Evolutionary conservation across 176 grass and related monocot species (phyloP).

Genomic region (Phoenix dactylifera): DNA sequence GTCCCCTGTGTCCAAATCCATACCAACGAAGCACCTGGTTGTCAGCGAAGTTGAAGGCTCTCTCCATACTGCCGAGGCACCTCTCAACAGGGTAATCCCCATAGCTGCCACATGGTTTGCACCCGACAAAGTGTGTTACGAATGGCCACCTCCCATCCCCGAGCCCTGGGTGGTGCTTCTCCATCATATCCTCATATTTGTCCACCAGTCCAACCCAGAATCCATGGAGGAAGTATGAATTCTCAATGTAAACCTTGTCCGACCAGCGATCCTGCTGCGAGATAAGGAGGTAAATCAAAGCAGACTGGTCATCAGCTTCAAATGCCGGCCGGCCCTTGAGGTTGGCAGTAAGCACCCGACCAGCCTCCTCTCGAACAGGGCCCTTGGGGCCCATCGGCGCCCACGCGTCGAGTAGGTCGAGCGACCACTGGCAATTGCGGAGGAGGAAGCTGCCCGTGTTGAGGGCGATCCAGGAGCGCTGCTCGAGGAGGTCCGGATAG

Average conservation of each 20-base stretch:
- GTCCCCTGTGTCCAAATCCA: conserved; percentile 59
- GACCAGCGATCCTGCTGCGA: conserved; percentile 79
- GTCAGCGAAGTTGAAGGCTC: conserved; percentile 88
- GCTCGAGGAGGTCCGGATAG: conserved; percentile 71
- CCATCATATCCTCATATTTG: conserved; percentile 94
- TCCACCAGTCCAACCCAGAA: conserved; percentile 87
- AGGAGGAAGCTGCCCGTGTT: conserved; percentile 92
- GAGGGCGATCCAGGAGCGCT: conserved; percentile 81
- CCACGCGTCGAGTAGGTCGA: conserved; percentile 72
- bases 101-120: conserved; percentile 90
- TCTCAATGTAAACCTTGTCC: conserved; percentile 79
- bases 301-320: conserved; percentile 90
- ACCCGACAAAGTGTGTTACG: conserved; percentile 84
- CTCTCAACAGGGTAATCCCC: conserved; percentile 81
- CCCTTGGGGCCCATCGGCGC: conserved; percentile 91
- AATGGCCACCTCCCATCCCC: conserved; percentile 94
- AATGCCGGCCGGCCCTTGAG: conserved; percentile 77
- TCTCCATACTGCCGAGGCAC: conserved; percentile 85
- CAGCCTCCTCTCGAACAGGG: conserved; percentile 48
- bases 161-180: conserved; percentile 71
- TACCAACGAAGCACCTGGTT: conserved; percentile 79
- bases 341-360: conserved; percentile 62
- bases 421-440: conserved; percentile 85
- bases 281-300: conserved; percentile 79
- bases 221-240: conserved; percentile 88